A percentile compares a stretch with the other conserved stretches of the same genome.
phyloP scores from a whole-genome alignment of 192 early-diverging fungal species.

The Coemansia sp. region DNA sequence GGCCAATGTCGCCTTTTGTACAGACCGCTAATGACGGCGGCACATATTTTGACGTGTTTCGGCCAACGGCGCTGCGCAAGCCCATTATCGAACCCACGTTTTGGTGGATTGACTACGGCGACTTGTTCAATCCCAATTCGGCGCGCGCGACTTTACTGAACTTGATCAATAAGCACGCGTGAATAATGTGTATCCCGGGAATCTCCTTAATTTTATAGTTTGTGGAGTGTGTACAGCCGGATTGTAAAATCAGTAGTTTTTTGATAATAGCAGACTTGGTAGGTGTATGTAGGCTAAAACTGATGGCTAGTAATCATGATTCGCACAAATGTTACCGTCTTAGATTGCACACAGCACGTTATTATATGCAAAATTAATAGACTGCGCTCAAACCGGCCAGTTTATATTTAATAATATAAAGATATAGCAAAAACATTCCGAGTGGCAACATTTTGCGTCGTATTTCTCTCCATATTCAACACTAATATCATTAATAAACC shows the following conservation, averaged over 20 bases:
- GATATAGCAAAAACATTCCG: neutral
- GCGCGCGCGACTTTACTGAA: slow-evolving; percentile 26
- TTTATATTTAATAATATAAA: neutral
- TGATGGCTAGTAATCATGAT: neutral
- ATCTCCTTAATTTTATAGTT: neutral
- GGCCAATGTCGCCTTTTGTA: slow-evolving; percentile 19
- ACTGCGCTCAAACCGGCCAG: neutral
- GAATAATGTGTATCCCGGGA: neutral
- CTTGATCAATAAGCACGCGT: slow-evolving; percentile 15
- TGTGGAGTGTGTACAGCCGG: slow-evolving; percentile 2
- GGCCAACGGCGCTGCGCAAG: slow-evolving; percentile 2
- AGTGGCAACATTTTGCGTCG: neutral
- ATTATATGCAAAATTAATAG: neutral
- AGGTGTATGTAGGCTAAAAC: neutral
- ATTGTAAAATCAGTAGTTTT: neutral
- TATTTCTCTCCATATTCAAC: neutral
- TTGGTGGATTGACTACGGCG: slow-evolving; percentile 54
- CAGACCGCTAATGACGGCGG: neutral
- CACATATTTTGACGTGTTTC: neutral
- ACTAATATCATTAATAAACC: no score
- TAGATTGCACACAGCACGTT: neutral
- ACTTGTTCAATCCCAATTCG: slow-evolving; percentile 34
- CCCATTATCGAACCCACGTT: slow-evolving; percentile 15
- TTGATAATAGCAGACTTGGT: neutral
- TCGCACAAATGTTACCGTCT: neutral